Base-by-base conservation (phyloP, 768 basidiomycete genomes). In the Panaeolus papilionaceus region DNA sequence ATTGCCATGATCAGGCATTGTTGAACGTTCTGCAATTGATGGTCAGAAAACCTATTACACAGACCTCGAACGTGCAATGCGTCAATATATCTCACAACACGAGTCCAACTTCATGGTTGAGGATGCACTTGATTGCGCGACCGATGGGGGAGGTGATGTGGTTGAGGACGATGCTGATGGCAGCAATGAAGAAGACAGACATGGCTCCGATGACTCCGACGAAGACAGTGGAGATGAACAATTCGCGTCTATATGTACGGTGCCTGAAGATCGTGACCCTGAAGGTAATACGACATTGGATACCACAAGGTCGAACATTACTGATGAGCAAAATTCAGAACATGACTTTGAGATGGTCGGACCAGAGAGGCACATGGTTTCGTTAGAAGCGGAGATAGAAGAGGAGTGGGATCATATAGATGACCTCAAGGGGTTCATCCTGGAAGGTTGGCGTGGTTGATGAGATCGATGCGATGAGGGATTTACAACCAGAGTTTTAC, bases 11-110 rank as follows among this genome's bases (percentile, higher is more conserved):
- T 20, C 51, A 70, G 96, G 94, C 65, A 93, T 99, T 71, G 98
- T 99, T 70, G 96, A 98, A 76, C 89, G 86, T 69, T 94, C 93
- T 1, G 91, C 89, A 11, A 89, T 98, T 39, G 95, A 97, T 14
- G 97, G 97, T 4, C 97, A 99, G 75, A 96, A 91, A 77, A 81
- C 84, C 38, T 97, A 95, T 74, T 94, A 98, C 75, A 74, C 76
- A 9, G 95, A 94, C 51, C 85, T 98, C 9, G 94, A 96, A 71
- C 86, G 83, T 71, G 89, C 89, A 3, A 96, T 99, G 90, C 87
- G 94, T 44, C 79, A 79, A 62, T 98, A 99, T 82, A 98, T 99
- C 75, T 85, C 90, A 69, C 90, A 91, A 64, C 96, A 99, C 78
- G 88, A 91, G 70, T 84, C 88, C 68, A 97, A 99, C 79, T 99